phyloP scores from a whole-genome alignment of 352 stramenopile genomes.

The Phytophthora cryptogea region DNA sequence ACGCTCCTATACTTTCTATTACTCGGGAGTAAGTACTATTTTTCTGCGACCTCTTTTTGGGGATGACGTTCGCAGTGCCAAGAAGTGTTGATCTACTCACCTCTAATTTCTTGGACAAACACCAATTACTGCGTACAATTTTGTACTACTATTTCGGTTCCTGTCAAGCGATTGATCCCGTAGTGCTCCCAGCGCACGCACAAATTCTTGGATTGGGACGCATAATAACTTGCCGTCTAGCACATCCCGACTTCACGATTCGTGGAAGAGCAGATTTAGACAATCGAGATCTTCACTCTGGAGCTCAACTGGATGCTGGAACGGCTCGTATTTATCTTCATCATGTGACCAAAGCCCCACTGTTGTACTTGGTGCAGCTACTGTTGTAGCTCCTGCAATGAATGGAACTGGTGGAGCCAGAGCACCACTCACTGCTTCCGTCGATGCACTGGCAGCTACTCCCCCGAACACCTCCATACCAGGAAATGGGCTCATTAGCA shows the following conservation, averaged over 20 bases:
- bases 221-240: too few relatives aligned
- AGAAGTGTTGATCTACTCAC: too few relatives aligned
- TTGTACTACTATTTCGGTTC: too few relatives aligned
- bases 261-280: slow-evolving; percentile 33
- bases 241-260: slow-evolving; percentile 16
- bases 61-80: too few relatives aligned
- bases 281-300: slow-evolving; percentile 44
- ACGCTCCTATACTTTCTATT: too few relatives aligned
- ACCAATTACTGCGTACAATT: too few relatives aligned
- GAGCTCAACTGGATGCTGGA: slow-evolving; percentile 40
- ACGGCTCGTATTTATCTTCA: slow-evolving; percentile 44
- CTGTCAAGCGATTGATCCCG: too few relatives aligned
- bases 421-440: background rate
- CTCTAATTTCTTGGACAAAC: too few relatives aligned
- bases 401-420: slow-evolving; percentile 7
- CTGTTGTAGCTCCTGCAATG: background rate
- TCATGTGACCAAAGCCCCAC: slow-evolving; percentile 6
- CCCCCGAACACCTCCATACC: slow-evolving; percentile 18
- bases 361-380: background rate
- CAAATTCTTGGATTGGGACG: too few relatives aligned
- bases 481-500: slow-evolving; percentile 21
- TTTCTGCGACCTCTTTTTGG: too few relatives aligned
- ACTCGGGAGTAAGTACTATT: too few relatives aligned
- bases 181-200: too few relatives aligned
- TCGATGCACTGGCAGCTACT: background rate